Percentiles rank a stretch among this genome's conserved stretches.
phyloP scores from a whole-genome alignment of 306 rosid species.

The Casuarina glauca region DNA sequence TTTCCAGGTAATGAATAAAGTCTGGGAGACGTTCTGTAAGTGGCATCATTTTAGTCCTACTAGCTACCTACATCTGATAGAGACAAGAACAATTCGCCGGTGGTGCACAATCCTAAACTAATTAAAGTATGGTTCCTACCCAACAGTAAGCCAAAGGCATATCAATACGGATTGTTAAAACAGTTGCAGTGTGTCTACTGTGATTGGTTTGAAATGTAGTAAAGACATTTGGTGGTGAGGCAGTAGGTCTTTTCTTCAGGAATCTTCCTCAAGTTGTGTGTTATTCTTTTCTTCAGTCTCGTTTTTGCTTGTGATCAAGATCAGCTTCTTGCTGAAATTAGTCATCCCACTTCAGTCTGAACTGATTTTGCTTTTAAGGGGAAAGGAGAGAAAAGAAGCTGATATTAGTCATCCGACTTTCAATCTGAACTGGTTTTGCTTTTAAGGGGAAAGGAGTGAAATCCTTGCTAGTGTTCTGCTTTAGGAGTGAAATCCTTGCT shows the following conservation, averaged over 20 bases:
- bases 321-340: background rate
- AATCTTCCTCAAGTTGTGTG: background rate
- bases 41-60: background rate
- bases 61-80: background rate
- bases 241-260: background rate
- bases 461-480: background rate
- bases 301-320: slow-evolving; percentile 14
- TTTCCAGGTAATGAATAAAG: background rate
- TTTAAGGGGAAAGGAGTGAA: background rate
- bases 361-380: no score
- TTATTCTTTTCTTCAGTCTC: background rate
- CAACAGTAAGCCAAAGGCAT: background rate
- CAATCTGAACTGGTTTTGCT: background rate
- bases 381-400: background rate
- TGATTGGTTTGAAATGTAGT: background rate
- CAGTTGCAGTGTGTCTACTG: background rate
- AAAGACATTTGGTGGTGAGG: background rate
- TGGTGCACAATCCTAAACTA: background rate
- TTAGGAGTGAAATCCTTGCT: background rate
- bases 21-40: background rate
- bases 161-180: background rate
- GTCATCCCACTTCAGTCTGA: background rate
- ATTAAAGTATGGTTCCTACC: background rate
- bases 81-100: background rate
- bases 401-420: background rate